Evolutionary conservation across 805 yeast genomes (phyloP).

Genomic region (Yamadazyma insecticola): DNA sequence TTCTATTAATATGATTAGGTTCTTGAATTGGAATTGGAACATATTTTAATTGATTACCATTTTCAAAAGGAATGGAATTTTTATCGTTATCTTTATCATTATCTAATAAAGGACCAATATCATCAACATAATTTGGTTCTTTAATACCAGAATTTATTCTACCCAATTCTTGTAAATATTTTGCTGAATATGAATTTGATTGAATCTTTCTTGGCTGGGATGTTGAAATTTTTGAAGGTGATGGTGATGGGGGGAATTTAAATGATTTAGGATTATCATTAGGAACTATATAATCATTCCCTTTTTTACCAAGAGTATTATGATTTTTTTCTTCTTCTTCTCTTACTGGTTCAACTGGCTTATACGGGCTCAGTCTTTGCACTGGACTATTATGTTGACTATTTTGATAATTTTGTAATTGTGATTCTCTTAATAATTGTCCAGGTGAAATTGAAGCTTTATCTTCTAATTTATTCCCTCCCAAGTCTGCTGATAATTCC

Average conservation of each 20-base stretch:
- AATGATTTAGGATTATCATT: constrained; percentile 44
- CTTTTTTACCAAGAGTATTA: no score
- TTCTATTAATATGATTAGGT: constrained; percentile 14
- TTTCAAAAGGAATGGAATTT: constrained; percentile 2
- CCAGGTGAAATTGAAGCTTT: constrained; percentile 33
- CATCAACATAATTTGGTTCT: constrained; percentile 23
- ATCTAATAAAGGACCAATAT: constrained; percentile 28
- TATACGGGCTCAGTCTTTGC: constrained; percentile 6
- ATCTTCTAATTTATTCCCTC: constrained; percentile 13
- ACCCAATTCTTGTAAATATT: constrained; percentile 33
- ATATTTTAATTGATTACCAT: constrained; percentile 17
- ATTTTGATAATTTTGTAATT: constrained; percentile 2
- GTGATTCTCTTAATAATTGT: constrained; percentile 24
- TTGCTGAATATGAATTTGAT: constrained; percentile 34
- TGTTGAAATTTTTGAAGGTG: constrained; percentile 11
- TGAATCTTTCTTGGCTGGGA: constrained; percentile 1
- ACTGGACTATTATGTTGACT: no score
- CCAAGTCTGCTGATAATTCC: constrained; percentile 54
- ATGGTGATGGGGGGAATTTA: constrained; percentile 51
- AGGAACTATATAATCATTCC: constrained; percentile 44
- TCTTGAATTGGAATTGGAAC: constrained; percentile 40
- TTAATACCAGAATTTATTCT: constrained; percentile 9
- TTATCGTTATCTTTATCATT: constrained; percentile 1
- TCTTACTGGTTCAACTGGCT: constrained; percentile 8
- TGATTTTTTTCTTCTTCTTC: constrained; percentile 8